Base-by-base conservation (phyloP, 441 rosid genomes). In the Populus tomentosa region DNA sequence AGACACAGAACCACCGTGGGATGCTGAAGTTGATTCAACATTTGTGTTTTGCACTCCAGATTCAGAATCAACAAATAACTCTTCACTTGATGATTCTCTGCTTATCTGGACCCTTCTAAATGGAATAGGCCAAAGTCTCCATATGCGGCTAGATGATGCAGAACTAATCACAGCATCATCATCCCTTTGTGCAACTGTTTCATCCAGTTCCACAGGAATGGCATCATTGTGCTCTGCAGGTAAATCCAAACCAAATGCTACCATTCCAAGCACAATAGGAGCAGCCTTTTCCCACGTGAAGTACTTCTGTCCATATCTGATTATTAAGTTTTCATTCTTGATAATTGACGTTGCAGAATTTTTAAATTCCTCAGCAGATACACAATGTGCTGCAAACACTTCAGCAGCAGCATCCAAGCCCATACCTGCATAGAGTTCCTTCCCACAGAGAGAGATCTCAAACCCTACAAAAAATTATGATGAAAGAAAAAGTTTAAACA, bases 111-210 rank as follows among this genome's bases (percentile, higher is more conserved):
- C 90, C 82, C 92, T 91, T 88, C 94, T 82, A 84, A 94, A 92
- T 30, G 97, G 91, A 85, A 84, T 91, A 6, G 86, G 89, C 98
- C 97, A 90, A 69, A 92, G 94, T 83, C 94, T 88, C 98, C 97
- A 92, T 78, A 91, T 84, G 70, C 88, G 85, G 71, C 90, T 85
- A 56, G 93, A 80, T 53, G 97, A 80, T 79, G 88, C 65, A 2
- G 94, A 71, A 77, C 86, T 79, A 61, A 74, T 56, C 28, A 70
- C 76, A 84, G 88, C 78, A 73, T 83, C 89, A 83, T 72, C 85
- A 67, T 86, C 87, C 73, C 78, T 84, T 11, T 82, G 63, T 67
- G 84, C 86, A 50, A 72, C 36, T 10, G 84, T 68, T 63, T 83
- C 89, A 66, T 81, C 88, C 76, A 83, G 85, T 75, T 91, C 89